Evolutionary conservation across 1,284 basidiomycete species (phyloP), one percentile per base, ranked within the genome.

Genomic region (Papiliotrema flavescens): DNA sequence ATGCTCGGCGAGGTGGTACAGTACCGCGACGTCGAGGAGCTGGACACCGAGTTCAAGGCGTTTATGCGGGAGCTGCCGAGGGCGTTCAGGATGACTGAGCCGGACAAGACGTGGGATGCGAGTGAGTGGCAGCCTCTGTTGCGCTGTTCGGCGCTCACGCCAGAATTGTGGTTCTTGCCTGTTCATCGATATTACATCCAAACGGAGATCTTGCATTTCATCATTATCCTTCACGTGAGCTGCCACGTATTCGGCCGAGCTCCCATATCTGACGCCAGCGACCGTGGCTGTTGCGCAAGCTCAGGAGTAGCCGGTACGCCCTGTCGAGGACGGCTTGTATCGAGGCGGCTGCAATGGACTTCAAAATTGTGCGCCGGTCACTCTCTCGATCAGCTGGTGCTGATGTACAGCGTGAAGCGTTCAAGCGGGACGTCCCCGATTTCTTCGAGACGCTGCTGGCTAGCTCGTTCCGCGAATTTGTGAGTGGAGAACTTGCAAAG

Each of bases 21-120:
- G 62, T 96, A 96, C 71, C 82, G 84, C 17, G 90, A 95, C 64
- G 89, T 94, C 37, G 74, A 88, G 36, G 78, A 80, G 1, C 80
- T 96, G 44, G 91, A 97, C 69, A 87, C 89, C 28, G 89, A 94
- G 56, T 78, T 97, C 22, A 79, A 88, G 55, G 83, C 82, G 64
- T 91, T 93, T 68, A 83, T 88, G 57, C 79, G 82, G 40, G 79
- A 80, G 51, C 80, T 95, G 17, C 92, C 91, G 7, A 85, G 87
- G 2, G 52, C 61, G 5, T 73, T 69, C 51, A 41, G 43, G 2
- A 66, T 74, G 61, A 22, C 40, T 9, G 51, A 58, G 42, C 60
- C 67, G 11, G 71, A 73, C 57, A 71, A 61, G 48, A 62, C 61
- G 2, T 56, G 57, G 14, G 72, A 74, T 51, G 47, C 55, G 14